These are phyloP conservation scores for Ascoidea asiatica DNA, from an alignment of 805 yeast genomes.

Conservation along the genomic window DNA sequence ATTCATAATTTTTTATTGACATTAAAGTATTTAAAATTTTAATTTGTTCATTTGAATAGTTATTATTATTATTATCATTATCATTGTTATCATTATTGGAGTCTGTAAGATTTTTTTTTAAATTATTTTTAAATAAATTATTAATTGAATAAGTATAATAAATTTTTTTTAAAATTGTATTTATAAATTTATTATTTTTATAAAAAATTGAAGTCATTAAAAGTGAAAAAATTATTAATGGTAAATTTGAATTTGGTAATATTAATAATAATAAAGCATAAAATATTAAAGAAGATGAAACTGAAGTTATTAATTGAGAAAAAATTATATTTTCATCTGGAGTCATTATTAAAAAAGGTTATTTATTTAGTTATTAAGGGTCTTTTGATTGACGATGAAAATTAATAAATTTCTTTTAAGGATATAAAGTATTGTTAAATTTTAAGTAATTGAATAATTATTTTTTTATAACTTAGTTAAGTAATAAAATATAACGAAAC, in stretches of 20 bases:
- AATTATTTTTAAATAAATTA: constrained; percentile 13
- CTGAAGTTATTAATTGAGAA: constrained; percentile 14
- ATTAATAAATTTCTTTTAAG: too few relatives aligned
- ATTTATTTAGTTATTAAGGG: too few relatives aligned
- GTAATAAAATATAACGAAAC: too few relatives aligned
- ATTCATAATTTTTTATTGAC: constrained; percentile 32
- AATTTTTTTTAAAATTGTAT: background rate
- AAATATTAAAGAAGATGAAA: constrained; percentile 18
- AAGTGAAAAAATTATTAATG: constrained; percentile 14
- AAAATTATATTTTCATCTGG: too few relatives aligned
- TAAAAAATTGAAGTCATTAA: constrained; percentile 18
- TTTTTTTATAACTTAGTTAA: too few relatives aligned
- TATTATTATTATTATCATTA: too few relatives aligned
- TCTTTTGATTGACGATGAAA: too few relatives aligned
- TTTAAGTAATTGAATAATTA: too few relatives aligned
- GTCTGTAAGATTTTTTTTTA: constrained; percentile 13
- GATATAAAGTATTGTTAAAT: too few relatives aligned
- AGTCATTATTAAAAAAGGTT: too few relatives aligned
- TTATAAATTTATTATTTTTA: constrained; percentile 8
- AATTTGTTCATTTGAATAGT: constrained; percentile 13
- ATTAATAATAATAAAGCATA: constrained; percentile 14
- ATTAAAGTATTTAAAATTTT: constrained; percentile 25
- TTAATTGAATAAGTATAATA: constrained; percentile 6
- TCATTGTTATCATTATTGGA: too few relatives aligned
- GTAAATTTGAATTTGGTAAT: constrained; percentile 15